phyloP scores from a whole-genome alignment of 2,329 filamentous ascomycete genomes.

The Zalaria sp. region DNA sequence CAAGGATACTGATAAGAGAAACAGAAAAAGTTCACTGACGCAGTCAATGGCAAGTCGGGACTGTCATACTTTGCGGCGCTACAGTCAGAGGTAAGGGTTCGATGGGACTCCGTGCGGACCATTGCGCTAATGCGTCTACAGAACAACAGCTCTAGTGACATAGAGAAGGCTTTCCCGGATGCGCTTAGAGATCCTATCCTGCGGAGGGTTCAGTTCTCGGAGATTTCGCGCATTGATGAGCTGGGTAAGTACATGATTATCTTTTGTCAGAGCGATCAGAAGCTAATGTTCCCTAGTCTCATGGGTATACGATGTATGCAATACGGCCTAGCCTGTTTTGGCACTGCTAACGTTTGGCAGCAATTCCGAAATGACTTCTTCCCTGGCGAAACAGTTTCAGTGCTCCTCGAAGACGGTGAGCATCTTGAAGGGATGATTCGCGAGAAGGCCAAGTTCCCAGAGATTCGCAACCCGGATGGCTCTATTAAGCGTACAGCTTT shows the following conservation, averaged over 20 bases:
- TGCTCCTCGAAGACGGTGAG: slow-evolving; percentile 55
- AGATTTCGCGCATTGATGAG: slow-evolving; percentile 76
- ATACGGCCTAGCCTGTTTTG: background rate
- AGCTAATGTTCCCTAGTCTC: slow-evolving; percentile 24
- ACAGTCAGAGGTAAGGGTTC: slow-evolving; percentile 19
- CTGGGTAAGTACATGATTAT: slow-evolving; percentile 34
- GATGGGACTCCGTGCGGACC: slow-evolving; percentile 3
- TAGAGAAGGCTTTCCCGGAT: slow-evolving; percentile 85
- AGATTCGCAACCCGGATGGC: slow-evolving; percentile 48
- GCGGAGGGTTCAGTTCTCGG: slow-evolving; percentile 82
- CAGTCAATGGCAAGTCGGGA: slow-evolving; percentile 85
- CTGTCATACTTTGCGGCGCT: slow-evolving; percentile 87
- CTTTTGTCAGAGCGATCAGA: background rate
- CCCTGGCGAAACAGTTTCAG: slow-evolving; percentile 70
- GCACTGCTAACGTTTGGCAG: slow-evolving; percentile 15
- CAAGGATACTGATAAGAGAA: slow-evolving; percentile 9
- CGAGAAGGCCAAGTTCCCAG: slow-evolving; percentile 68
- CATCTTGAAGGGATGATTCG: slow-evolving; percentile 61
- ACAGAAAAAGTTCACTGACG: slow-evolving; percentile 81
- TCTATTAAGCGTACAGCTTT: slow-evolving; percentile 52
- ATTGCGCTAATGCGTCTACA: slow-evolving; percentile 14
- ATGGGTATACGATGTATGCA: slow-evolving; percentile 43
- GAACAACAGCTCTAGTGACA: slow-evolving; percentile 61
- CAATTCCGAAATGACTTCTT: slow-evolving; percentile 84
- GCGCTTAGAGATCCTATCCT: slow-evolving; percentile 81